A percentile compares a stretch with the other conserved stretches of the same genome.
Conservation (phyloP, 2,329 filamentous ascomycete genomes). For the Chaetoscypha palmicola region DNA sequence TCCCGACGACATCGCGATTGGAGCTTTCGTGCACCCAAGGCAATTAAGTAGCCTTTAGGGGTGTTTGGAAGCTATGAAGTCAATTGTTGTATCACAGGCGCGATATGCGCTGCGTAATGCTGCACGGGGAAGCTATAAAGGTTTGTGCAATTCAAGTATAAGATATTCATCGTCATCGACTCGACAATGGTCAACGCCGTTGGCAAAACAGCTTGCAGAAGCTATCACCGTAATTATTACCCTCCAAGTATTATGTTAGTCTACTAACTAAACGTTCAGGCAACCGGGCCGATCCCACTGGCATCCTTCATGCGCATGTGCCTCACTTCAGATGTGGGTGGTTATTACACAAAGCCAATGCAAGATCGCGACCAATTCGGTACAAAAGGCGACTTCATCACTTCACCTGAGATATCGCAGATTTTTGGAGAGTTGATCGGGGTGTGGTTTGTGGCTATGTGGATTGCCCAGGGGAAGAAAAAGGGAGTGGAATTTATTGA, state of each 20-base stretch:
- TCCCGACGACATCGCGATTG: conserved; percentile 1
- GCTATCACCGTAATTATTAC: conserved; percentile 64
- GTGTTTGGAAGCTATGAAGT: conserved; percentile 23
- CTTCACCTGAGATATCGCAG: conserved; percentile 94
- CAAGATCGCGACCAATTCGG: conserved; percentile 80
- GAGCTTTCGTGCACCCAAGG: too few relatives aligned
- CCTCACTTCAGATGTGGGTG: conserved; percentile 80
- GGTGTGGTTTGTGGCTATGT: conserved; percentile 93
- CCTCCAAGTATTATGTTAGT: not conserved
- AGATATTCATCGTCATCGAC: conserved; percentile 28
- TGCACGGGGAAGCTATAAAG: conserved; percentile 15
- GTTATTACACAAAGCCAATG: conserved; percentile 80
- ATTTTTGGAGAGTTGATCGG: conserved; percentile 92
- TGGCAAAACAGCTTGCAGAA: conserved; percentile 79
- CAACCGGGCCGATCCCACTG: conserved; percentile 84
- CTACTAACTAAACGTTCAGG: conserved; percentile 41
- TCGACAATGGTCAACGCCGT: conserved; percentile 76
- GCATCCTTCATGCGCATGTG: conserved; percentile 99
- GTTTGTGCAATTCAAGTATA: conserved; percentile 11
- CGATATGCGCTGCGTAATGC: conserved; percentile 22
- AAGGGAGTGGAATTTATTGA: conserved; percentile 83
- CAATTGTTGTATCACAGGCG: conserved; percentile 20
- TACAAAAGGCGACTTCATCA: conserved; percentile 90
- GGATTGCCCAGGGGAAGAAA: conserved; percentile 81
- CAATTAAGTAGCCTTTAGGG: conserved; percentile 14